Evolutionary conservation across 2,329 filamentous ascomycete genomes (phyloP).

Genomic region (Sarocladium strictum): DNA sequence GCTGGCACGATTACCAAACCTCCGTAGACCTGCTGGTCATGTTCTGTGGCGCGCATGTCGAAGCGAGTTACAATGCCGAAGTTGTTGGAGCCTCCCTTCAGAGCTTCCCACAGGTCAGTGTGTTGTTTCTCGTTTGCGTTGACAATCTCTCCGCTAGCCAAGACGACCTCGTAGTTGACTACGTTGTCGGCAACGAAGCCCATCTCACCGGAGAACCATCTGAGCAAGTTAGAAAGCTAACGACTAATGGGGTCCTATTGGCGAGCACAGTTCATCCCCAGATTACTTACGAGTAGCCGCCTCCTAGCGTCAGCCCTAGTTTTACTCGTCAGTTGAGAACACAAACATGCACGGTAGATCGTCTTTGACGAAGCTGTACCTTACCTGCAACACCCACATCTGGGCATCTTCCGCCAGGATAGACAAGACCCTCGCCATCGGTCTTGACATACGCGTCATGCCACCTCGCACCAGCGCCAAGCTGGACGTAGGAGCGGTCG

Average conservation of each 20-base stretch:
- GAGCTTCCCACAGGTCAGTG: constrained; percentile 35
- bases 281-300: constrained; percentile 13
- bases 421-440: constrained; percentile 17
- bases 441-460: constrained; percentile 22
- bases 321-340: not conserved
- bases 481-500: constrained; percentile 21
- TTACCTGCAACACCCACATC: constrained; percentile 22
- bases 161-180: constrained; percentile 33
- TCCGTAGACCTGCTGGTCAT: constrained; percentile 18
- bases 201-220: constrained; percentile 21
- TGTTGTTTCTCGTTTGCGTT: constrained; percentile 29
- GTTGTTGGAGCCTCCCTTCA: constrained; percentile 40
- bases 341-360: not conserved
- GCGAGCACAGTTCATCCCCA: too few relatives aligned
- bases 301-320: constrained; percentile 17
- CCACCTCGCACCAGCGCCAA: constrained; percentile 26
- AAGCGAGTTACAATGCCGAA: constrained; percentile 30
- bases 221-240: not conserved
- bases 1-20: constrained; percentile 31
- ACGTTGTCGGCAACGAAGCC: constrained; percentile 39
- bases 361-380: not conserved
- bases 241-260: too few relatives aligned
- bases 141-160: constrained; percentile 32
- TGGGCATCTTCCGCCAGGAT: constrained; percentile 22
- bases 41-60: not conserved